These are phyloP conservation scores for Penicillium cinerascens DNA, from an alignment of 495 filamentous ascomycete species.

Conservation along the genomic window DNA sequence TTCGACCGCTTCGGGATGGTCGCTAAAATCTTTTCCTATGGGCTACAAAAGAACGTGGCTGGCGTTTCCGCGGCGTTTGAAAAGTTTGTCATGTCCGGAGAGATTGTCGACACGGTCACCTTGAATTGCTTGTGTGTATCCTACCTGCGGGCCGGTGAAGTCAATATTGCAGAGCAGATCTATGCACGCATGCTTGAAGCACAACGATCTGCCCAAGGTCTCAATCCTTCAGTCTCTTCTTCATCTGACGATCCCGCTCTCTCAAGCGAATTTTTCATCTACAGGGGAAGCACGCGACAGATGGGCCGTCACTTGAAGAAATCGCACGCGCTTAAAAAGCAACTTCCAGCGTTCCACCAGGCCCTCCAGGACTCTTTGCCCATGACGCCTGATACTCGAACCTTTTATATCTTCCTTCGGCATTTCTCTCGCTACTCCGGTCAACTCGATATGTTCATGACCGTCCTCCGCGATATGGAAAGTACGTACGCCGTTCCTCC, in stretches of 20 bases:
- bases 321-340: slow-evolving; percentile 27
- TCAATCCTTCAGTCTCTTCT: not conserved
- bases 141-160: slow-evolving; percentile 69
- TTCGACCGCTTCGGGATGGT: slow-evolving; percentile 74
- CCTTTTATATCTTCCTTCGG: slow-evolving; percentile 42
- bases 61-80: slow-evolving; percentile 68
- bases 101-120: slow-evolving; percentile 83
- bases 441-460: slow-evolving; percentile 33
- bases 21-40: slow-evolving; percentile 76
- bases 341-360: slow-evolving; percentile 29
- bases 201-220: slow-evolving; percentile 21
- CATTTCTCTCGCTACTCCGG: slow-evolving; percentile 37
- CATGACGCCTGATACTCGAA: slow-evolving; percentile 43
- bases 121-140: slow-evolving; percentile 81
- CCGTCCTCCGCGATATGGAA: slow-evolving; percentile 42
- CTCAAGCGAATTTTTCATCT: slow-evolving; percentile 26
- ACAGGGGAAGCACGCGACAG: slow-evolving; percentile 27
- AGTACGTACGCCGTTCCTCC: slow-evolving; percentile 35
- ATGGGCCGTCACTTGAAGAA: slow-evolving; percentile 38
- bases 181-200: slow-evolving; percentile 72
- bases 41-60: slow-evolving; percentile 63
- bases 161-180: slow-evolving; percentile 66
- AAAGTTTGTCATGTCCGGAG: slow-evolving; percentile 71
- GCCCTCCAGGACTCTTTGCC: slow-evolving; percentile 38
- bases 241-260: slow-evolving; percentile 7